Evolutionary conservation across 2,329 filamentous ascomycete species (phyloP), one percentile per base, ranked within the genome.

Genomic region (Geoglossum cookeanum): DNA sequence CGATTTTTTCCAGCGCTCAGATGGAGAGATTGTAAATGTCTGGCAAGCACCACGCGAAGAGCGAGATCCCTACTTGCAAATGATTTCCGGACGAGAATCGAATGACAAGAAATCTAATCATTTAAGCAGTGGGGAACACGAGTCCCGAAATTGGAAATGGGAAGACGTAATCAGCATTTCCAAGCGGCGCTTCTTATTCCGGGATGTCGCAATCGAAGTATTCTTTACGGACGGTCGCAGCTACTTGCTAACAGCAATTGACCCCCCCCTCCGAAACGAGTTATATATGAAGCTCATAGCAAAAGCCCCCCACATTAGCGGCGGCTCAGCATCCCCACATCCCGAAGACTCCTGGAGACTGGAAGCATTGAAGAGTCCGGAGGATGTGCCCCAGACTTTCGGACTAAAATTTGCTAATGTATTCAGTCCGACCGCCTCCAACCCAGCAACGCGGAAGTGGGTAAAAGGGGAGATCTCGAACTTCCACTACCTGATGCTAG

Each of bases 141-240:
- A 91, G 60, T 89, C 85, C 1, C 80, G 90, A 63, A 84, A 85
- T 67, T 98, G 92, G 94, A 85, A 83, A 62, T 98, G 91, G 91
- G 79, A 82, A 3, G 91, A 97, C 66, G 83, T 97, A 13, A 86
- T 97, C 63, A 96, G 90, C 66, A 85, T 97, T 39, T 97, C 91
- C 0, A 98, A 98, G 69, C 82, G 94, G 22, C 84, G 91, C 5
- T 98, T 97, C 68, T 72, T 98, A 3, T 95, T 97, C 69, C 83
- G 92, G 30, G 91, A 98, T 65, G 92, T 98, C 11, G 89, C 88
- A 0, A 82, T 97, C n/a, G 92, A 98, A 66, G 79, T 96, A 1
- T 98, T 98, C 72, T 98, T 98, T 67, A 90, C 89, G 0, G 94
- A 98, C 66, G 92, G 92, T 0, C 84, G 89, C 58, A 98, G 92